phyloP scores from a whole-genome alignment of 192 early-diverging fungal genomes.

The Backusella tuberculispora region DNA sequence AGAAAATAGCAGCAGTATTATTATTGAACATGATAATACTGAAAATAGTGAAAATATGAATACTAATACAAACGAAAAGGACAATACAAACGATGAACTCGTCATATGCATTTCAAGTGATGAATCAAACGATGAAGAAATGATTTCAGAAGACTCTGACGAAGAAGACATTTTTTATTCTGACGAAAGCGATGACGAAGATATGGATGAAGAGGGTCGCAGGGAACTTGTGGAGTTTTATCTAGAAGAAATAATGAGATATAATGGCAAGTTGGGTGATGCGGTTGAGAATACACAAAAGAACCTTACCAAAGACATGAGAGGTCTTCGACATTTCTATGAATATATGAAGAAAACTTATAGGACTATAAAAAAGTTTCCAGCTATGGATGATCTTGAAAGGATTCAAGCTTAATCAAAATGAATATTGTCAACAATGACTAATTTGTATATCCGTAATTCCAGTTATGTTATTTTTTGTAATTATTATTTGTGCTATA shows the following conservation, averaged over 20 bases:
- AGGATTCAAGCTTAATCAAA: not conserved
- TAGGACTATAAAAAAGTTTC: not conserved
- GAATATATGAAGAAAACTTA: not conserved
- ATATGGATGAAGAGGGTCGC: not conserved
- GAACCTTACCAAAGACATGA: not conserved
- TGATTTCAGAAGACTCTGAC: not conserved
- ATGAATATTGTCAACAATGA: too few relatives aligned
- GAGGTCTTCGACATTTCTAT: not conserved
- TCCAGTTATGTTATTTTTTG: too few relatives aligned
- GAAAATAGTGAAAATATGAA: not conserved
- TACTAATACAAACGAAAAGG: too few relatives aligned
- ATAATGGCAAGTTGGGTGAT: not conserved
- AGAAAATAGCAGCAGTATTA: not conserved
- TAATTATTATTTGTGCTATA: too few relatives aligned
- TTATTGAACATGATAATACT: not conserved
- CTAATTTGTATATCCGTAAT: too few relatives aligned
- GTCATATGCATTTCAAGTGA: not conserved
- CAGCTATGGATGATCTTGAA: not conserved
- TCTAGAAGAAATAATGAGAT: slow-evolving; percentile 11
- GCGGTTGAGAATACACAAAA: not conserved
- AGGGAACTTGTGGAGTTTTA: not conserved
- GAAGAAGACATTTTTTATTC: too few relatives aligned
- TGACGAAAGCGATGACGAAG: not conserved
- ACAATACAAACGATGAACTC: not conserved
- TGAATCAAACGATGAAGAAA: not conserved